phyloP scores from a whole-genome alignment of 2,329 filamentous ascomycete species.

The Shiraia bambusicola region DNA sequence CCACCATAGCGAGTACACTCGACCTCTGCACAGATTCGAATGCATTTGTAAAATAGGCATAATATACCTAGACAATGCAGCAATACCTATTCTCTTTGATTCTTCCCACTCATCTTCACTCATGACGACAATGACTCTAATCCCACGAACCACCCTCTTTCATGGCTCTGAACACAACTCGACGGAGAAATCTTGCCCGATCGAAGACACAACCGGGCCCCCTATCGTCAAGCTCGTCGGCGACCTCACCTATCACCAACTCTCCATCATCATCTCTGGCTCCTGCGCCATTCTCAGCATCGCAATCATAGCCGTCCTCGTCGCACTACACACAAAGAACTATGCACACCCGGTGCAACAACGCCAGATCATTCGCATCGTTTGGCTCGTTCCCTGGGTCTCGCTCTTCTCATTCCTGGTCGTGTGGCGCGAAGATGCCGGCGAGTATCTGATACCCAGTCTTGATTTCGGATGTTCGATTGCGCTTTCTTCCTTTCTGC shows the following conservation, averaged over 20 bases:
- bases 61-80: too few relatives aligned
- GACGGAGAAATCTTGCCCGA: conserved; percentile 12
- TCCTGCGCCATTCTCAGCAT: conserved; percentile 20
- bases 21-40: too few relatives aligned
- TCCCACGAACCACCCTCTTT: not conserved
- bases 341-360: conserved; percentile 34
- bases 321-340: conserved; percentile 26
- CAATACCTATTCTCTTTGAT: not conserved
- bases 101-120: not conserved
- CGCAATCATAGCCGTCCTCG: conserved; percentile 14
- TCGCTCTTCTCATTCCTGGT: conserved; percentile 27
- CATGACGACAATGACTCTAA: too few relatives aligned
- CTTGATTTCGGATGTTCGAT: conserved; percentile 34
- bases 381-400: conserved; percentile 29
- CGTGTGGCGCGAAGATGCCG: conserved; percentile 20
- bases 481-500: conserved; percentile 31
- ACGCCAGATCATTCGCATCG: conserved; percentile 33
- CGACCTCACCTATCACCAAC: conserved; percentile 25
- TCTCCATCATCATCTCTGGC: conserved; percentile 26
- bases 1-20: too few relatives aligned
- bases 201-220: conserved; percentile 15
- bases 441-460: conserved; percentile 21
- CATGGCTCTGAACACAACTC: not conserved
- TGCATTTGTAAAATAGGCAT: too few relatives aligned
- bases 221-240: conserved; percentile 24